Conservation (phyloP, 169 alveolate genomes). For the Theileria luwenshuni region DNA sequence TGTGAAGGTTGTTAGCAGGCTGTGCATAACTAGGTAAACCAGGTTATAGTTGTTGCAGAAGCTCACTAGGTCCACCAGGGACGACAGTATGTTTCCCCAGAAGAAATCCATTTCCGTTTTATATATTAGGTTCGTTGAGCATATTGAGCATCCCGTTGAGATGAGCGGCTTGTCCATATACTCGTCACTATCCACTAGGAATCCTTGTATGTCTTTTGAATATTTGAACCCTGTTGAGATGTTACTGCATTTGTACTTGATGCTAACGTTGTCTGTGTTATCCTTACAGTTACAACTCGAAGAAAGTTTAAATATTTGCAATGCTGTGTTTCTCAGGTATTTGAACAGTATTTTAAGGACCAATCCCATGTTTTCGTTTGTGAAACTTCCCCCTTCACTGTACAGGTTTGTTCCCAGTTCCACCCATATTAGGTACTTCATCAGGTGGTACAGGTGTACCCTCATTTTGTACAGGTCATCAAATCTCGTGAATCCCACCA, state of each 20-base stretch:
- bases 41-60: conserved; percentile 27
- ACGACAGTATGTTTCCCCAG: conserved; percentile 45
- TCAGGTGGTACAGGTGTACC: conserved; percentile 33
- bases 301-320: conserved; percentile 21
- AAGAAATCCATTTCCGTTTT: conserved; percentile 50
- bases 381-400: not conserved
- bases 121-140: conserved; percentile 49
- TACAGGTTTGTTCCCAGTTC: conserved; percentile 34
- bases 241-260: conserved; percentile 36
- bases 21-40: conserved; percentile 36
- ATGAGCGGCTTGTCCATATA: conserved; percentile 16
- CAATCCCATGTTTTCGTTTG: not conserved
- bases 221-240: conserved; percentile 9
- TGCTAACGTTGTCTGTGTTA: conserved; percentile 14
- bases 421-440: conserved; percentile 39
- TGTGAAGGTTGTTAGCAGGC: conserved; percentile 59
- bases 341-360: conserved; percentile 19
- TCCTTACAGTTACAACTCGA: conserved; percentile 6
- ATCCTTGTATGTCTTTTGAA: not conserved
- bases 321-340: conserved; percentile 38
- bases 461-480: conserved; percentile 39
- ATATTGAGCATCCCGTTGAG: conserved; percentile 30
- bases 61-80: conserved; percentile 23
- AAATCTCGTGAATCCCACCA: conserved; percentile 2
- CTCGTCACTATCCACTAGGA: conserved; percentile 15